Conservation (phyloP, 345 rosid genomes). For the Moricandia arvensis region DNA sequence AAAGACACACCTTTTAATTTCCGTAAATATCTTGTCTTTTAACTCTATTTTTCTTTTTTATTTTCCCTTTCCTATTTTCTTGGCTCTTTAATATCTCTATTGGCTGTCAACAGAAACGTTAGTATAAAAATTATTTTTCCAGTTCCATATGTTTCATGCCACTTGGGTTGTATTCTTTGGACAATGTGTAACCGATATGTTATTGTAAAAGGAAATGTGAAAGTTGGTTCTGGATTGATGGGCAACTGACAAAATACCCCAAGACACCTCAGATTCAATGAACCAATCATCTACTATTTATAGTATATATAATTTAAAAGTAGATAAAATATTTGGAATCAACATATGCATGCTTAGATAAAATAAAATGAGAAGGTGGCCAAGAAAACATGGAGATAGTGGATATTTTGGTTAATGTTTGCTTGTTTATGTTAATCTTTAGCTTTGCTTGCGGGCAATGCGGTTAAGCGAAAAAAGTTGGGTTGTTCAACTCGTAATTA, state of each 20-base stretch:
- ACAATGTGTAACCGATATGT: conserved; percentile 17
- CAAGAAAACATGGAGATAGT: neutral
- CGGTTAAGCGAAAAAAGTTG: neutral
- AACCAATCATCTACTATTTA: conserved; percentile 16
- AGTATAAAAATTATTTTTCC: neutral
- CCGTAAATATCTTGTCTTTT: conserved; percentile 17
- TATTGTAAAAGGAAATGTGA: conserved; percentile 17
- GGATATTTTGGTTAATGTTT: neutral
- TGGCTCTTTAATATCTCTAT: neutral
- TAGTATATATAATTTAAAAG: neutral
- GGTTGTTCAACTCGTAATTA: conserved; percentile 5
- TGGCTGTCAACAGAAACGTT: conserved; percentile 11
- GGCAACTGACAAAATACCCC: conserved; percentile 15
- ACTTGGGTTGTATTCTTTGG: conserved; percentile 30
- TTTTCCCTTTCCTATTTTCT: neutral
- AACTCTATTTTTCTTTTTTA: neutral
- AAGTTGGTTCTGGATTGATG: conserved; percentile 21
- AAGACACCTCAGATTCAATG: conserved; percentile 28
- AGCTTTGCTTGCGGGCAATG: conserved; percentile 12
- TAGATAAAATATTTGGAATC: neutral
- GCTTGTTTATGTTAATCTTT: neutral
- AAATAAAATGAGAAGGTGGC: neutral
- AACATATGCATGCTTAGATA: neutral
- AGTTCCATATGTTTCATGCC: conserved; percentile 25
- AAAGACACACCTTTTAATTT: conserved; percentile 17